These are phyloP conservation scores for Cystobasidium sp. DNA, from an alignment of 1,284 basidiomycete genomes.

Conservation along the genomic window DNA sequence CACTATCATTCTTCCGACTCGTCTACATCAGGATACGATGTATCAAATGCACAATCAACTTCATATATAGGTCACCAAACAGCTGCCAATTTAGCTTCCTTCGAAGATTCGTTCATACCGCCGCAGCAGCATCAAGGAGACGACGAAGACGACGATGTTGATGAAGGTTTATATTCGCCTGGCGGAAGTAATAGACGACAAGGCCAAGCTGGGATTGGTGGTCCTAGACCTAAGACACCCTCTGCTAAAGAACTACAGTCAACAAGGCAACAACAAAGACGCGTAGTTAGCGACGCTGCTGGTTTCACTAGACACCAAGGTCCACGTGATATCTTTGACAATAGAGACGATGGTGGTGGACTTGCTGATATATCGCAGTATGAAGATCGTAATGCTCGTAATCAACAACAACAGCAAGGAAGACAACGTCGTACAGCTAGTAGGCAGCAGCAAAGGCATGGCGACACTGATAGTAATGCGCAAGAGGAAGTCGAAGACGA, in stretches of 20 bases:
- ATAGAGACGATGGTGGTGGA: conserved; percentile 15
- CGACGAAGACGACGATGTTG: background rate
- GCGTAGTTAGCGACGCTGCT: conserved; percentile 34
- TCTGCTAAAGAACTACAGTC: conserved; percentile 24
- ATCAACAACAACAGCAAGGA: background rate
- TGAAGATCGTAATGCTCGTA: background rate
- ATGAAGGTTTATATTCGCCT: background rate
- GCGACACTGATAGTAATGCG: conserved; percentile 2
- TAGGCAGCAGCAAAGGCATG: background rate
- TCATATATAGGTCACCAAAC: conserved; percentile 34
- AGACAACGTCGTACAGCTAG: background rate
- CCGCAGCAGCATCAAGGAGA: background rate
- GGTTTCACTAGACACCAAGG: conserved; percentile 29
- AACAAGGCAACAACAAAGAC: background rate
- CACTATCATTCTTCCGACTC: no score
- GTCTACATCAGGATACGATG: conserved; percentile 5
- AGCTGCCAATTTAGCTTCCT: conserved; percentile 35
- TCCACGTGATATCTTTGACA: conserved; percentile 29
- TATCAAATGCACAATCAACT: background rate
- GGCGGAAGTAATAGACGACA: background rate
- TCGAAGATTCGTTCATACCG: conserved; percentile 43
- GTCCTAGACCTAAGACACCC: conserved; percentile 34
- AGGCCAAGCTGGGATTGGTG: no score
- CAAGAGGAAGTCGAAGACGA: background rate
- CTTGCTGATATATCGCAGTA: conserved; percentile 20